Evolutionary conservation across 768 basidiomycete species (phyloP), one percentile per base, ranked within the genome.

Genomic region (Coprinellus aureogranulatus): DNA sequence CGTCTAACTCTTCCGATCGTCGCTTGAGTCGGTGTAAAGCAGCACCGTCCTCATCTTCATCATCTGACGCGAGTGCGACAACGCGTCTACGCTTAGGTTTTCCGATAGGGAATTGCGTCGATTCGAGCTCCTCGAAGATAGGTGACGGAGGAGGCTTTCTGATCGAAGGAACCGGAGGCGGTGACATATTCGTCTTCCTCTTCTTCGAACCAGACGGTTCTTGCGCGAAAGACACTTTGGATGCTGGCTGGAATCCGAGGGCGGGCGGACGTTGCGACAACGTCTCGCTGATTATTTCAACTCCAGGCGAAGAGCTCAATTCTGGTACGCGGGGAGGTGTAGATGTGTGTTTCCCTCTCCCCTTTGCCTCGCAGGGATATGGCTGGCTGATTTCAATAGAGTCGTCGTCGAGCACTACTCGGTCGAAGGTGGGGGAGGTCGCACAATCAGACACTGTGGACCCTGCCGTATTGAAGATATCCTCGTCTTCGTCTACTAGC

Each of bases 401-500:
- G 52, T 71, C 65, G 55, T 70, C 65, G 41, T 47, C 57, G 55
- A 59, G 46, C 40, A 58, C 58, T 50, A 64, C 57, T 57, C 61
- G 59, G 57, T 63, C 56, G 62, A 63, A 66, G 53, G 59, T 55
- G 57, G 60, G 55, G 37, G 54, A 47, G 22, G 42, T 12, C n/a
- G 22, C 26, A 30, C 39, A 45, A 28, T 16, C 20, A 37, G 9
- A 5, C 20, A 26, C 22, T 12, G 8, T 20, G 20, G 52, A 53
- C 25, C 31, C 27, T 27, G 16, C 27, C 53, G 31, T 25, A 1
- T 76, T 73, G 10, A 74, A 76, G 45, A 85, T 81, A 59, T 87
- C 84, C 52, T 87, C 86, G 52, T 88, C 86, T 56, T 85, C 86
- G 25, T 81, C 85, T 10, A 89, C 67, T 22, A 90, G 72, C 87